Conservation (phyloP, 1,284 basidiomycete species). For the Rhodotorula sp. region DNA sequence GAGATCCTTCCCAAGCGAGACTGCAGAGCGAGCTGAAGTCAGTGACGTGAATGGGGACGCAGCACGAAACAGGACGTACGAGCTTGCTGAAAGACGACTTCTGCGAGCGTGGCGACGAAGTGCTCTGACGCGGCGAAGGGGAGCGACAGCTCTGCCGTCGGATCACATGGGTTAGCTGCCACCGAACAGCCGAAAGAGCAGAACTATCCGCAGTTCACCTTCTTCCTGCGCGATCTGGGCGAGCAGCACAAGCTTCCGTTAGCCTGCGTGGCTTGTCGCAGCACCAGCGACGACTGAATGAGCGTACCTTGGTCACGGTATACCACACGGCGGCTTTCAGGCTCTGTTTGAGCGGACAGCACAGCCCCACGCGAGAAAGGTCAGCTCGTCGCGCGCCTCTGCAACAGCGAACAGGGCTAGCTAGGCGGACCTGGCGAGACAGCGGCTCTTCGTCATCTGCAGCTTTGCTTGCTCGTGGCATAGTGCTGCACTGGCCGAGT, state of each 20-base stretch:
- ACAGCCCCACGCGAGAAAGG: not conserved
- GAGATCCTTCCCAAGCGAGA: constrained; percentile 37
- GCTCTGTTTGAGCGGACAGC: constrained; percentile 1
- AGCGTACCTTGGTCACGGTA: constrained; percentile 33
- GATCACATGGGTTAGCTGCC: not conserved
- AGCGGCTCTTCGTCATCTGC: constrained; percentile 8
- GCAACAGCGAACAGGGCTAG: not conserved
- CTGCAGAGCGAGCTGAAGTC: not conserved
- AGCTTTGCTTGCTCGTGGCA: not conserved
- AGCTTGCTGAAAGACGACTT: constrained; percentile 38
- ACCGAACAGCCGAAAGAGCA: not conserved
- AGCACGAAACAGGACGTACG: not conserved
- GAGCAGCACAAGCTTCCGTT: not conserved
- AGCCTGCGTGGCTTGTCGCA: not conserved
- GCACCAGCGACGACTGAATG: no score
- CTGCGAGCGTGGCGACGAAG: constrained; percentile 35
- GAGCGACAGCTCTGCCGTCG: constrained; percentile 19
- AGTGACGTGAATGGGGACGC: not conserved
- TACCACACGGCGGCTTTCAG: constrained; percentile 38
- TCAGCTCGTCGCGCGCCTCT: not conserved
- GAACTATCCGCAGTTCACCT: constrained; percentile 1
- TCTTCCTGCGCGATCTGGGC: constrained; percentile 38
- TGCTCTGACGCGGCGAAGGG: constrained; percentile 34
- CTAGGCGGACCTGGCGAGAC: constrained; percentile 15
- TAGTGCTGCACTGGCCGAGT: not conserved